phyloP scores from a whole-genome alignment of 805 yeast species.

The Soucietia sequanensis region DNA sequence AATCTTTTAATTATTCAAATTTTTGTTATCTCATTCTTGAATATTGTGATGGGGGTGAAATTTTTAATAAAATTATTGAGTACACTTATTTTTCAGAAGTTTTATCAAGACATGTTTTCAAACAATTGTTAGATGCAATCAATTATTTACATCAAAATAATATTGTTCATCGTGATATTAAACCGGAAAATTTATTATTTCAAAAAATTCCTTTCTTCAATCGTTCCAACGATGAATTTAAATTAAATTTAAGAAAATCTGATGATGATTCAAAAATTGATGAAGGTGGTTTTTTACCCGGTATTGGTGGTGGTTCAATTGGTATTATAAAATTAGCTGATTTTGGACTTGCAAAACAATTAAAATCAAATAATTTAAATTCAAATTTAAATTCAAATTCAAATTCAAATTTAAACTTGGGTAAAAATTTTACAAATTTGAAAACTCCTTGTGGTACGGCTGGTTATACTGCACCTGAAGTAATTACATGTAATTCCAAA shows the following conservation, averaged over 20 bases:
- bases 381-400: too few relatives aligned
- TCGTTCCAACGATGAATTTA: conserved; percentile 30
- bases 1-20: conserved; percentile 49
- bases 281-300: conserved; percentile 55
- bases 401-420: too few relatives aligned
- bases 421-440: conserved; percentile 25
- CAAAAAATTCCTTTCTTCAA: conserved; percentile 50
- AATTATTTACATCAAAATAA: conserved; percentile 66
- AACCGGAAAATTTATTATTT: conserved; percentile 75
- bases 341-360: conserved; percentile 65
- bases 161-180: conserved; percentile 77
- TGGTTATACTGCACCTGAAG: conserved; percentile 75
- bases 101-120: conserved; percentile 67
- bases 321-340: conserved; percentile 67
- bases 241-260: conserved; percentile 39
- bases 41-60: conserved; percentile 74
- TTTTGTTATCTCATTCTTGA: conserved; percentile 68
- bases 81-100: conserved; percentile 75
- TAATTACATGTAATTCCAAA: conserved; percentile 40
- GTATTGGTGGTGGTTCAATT: conserved; percentile 62
- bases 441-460: conserved; percentile 78
- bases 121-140: conserved; percentile 69
- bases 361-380: conserved; percentile 38
- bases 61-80: conserved; percentile 76
- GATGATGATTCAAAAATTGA: conserved; percentile 62